Percentiles rank a stretch among this genome's conserved stretches.
Conservation (phyloP, 2,329 filamentous ascomycete genomes). For the Microdochium bolleyi region DNA sequence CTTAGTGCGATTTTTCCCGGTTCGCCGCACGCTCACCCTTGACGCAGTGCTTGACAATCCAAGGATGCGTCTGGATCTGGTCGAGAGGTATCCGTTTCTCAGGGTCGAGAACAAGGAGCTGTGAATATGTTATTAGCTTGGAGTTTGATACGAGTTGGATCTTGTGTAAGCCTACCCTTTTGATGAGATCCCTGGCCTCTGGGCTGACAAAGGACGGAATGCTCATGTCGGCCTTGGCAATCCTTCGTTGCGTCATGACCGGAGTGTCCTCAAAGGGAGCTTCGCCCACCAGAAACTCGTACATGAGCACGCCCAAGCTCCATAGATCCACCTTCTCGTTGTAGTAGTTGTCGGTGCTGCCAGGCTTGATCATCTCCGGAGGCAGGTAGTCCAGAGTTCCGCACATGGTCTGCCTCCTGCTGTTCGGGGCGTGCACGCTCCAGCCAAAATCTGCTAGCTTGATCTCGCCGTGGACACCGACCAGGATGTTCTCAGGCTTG, state of each 20-base stretch:
- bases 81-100: slow-evolving; percentile 89
- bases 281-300: slow-evolving; percentile 93
- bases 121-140: slow-evolving; percentile 3
- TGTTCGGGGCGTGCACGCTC: slow-evolving; percentile 96
- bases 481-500: slow-evolving; percentile 94
- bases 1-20: slow-evolving; percentile 34
- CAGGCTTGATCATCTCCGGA: slow-evolving; percentile 90
- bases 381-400: slow-evolving; percentile 96
- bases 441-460: slow-evolving; percentile 98
- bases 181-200: slow-evolving; percentile 88
- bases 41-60: slow-evolving; percentile 93
- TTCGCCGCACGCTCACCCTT: slow-evolving; percentile 48
- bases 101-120: slow-evolving; percentile 86
- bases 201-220: slow-evolving; percentile 84
- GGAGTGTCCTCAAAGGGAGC: slow-evolving; percentile 95
- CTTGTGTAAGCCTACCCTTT: slow-evolving; percentile 52
- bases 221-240: slow-evolving; percentile 83
- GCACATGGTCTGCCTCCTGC: slow-evolving; percentile 88
- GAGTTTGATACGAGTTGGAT: neutral
- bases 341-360: slow-evolving; percentile 78
- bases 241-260: slow-evolving; percentile 87
- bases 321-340: slow-evolving; percentile 94
- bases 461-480: slow-evolving; percentile 94
- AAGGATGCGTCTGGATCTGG: slow-evolving; percentile 82
- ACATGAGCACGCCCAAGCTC: slow-evolving; percentile 90